phyloP scores from a whole-genome alignment of 352 stramenopile species.

The Elongisporangium undulatum region DNA sequence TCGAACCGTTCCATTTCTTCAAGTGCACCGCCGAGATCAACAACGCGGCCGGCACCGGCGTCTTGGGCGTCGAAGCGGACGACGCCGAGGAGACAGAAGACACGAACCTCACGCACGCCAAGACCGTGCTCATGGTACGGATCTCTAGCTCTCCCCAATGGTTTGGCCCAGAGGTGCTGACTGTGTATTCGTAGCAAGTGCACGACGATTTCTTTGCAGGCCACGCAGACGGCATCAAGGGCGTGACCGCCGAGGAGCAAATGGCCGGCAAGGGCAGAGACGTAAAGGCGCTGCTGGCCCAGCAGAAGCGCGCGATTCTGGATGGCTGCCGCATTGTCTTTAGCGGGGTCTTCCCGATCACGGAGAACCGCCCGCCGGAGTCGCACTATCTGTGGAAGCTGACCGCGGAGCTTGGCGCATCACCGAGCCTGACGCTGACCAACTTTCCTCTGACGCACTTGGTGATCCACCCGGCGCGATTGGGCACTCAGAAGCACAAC shows the following conservation, averaged over 20 bases:
- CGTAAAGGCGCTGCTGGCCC: slow-evolving; percentile 55
- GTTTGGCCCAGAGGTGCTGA: background rate
- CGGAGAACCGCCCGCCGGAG: slow-evolving; percentile 45
- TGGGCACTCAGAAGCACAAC: slow-evolving; percentile 80
- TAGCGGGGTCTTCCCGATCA: slow-evolving; percentile 74
- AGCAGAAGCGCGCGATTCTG: slow-evolving; percentile 73
- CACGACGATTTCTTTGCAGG: slow-evolving; percentile 58
- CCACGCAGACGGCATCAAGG: slow-evolving; percentile 32
- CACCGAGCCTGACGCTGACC: slow-evolving; percentile 60
- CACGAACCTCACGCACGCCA: slow-evolving; percentile 48
- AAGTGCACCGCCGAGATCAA: slow-evolving; percentile 82
- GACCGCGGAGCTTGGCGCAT: slow-evolving; percentile 59
- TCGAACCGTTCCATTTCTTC: slow-evolving; percentile 84
- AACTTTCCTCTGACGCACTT: slow-evolving; percentile 81
- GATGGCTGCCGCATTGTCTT: slow-evolving; percentile 69
- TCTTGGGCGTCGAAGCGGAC: slow-evolving; percentile 34
- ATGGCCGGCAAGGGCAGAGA: slow-evolving; percentile 62
- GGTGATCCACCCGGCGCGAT: slow-evolving; percentile 72
- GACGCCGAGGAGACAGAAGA: slow-evolving; percentile 24
- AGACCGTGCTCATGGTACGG: slow-evolving; percentile 49
- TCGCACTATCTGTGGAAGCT: slow-evolving; percentile 78
- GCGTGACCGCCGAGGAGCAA: slow-evolving; percentile 60
- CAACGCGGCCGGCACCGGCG: slow-evolving; percentile 59
- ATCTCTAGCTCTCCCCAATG: background rate
- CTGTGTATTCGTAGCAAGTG: slow-evolving; percentile 28